Conservation (phyloP, 768 basidiomycete species). For the Mrakia blollopis region DNA sequence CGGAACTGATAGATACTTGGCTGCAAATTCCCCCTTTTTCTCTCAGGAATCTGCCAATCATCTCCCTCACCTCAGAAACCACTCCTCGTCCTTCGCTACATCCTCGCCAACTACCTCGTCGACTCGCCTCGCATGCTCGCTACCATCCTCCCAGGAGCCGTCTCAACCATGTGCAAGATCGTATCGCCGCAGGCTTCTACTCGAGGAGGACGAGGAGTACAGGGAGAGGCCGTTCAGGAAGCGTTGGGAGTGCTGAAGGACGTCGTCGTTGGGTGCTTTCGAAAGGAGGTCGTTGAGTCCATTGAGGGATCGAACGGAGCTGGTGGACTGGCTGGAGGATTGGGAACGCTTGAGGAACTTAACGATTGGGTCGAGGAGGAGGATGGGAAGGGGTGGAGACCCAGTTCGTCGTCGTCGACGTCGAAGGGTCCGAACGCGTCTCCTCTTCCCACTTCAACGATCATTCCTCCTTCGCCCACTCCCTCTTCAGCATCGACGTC, state of each 20-base stretch:
- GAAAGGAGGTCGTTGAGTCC: not conserved
- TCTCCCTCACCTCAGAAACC: not conserved
- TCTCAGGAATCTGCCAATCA: conserved; percentile 13
- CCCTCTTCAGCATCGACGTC: conserved; percentile 31
- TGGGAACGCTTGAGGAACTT: conserved; percentile 41
- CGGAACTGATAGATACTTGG: not conserved
- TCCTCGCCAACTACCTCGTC: conserved; percentile 16
- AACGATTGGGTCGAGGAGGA: conserved; percentile 38
- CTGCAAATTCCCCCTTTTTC: no score
- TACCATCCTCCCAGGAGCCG: conserved; percentile 69
- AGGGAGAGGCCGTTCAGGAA: conserved; percentile 35
- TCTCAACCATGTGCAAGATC: conserved; percentile 70
- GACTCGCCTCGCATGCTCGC: conserved; percentile 43
- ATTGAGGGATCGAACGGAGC: conserved; percentile 34
- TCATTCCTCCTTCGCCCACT: conserved; percentile 18
- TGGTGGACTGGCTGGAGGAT: conserved; percentile 34
- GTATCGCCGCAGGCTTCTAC: conserved; percentile 50
- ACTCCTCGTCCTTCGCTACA: conserved; percentile 1
- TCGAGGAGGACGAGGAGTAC: conserved; percentile 38
- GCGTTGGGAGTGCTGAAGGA: conserved; percentile 37
- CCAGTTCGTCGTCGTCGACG: conserved; percentile 24
- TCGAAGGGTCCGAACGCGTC: conserved; percentile 15
- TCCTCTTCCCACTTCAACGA: conserved; percentile 24
- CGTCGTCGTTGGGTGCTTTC: conserved; percentile 19
- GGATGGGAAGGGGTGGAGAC: conserved; percentile 32